Evolutionary conservation across 495 filamentous ascomycete species (phyloP).

Genomic region (Aspergillus carlsbadensis): DNA sequence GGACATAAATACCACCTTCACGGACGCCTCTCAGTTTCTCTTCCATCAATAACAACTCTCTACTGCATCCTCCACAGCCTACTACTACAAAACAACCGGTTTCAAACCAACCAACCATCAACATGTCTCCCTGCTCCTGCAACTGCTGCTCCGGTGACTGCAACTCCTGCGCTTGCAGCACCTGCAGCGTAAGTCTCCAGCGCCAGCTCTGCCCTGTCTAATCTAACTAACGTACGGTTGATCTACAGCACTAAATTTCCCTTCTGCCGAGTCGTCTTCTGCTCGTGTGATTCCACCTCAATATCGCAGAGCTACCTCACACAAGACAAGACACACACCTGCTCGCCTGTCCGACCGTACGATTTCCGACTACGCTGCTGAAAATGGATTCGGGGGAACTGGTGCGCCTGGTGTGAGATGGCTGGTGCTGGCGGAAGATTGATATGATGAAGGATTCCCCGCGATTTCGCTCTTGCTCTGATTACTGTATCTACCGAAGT

Average conservation of each 20-base stretch:
- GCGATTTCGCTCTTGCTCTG: not conserved
- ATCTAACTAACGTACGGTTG: slow-evolving; percentile 4
- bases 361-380: not conserved
- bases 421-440: not conserved
- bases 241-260: slow-evolving; percentile 12
- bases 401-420: not conserved
- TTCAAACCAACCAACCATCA: slow-evolving; percentile 3
- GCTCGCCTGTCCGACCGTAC: not conserved
- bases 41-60: not conserved
- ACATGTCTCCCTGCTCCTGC: slow-evolving; percentile 17
- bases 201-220: not conserved
- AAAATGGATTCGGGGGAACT: not conserved
- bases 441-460: slow-evolving; percentile 2
- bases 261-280: slow-evolving; percentile 6
- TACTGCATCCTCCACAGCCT: not conserved
- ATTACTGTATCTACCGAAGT: not conserved
- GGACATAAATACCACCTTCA: slow-evolving; percentile 9
- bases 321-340: not conserved
- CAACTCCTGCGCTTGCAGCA: slow-evolving; percentile 12
- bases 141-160: slow-evolving; percentile 18
- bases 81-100: not conserved
- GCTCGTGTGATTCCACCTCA: not conserved
- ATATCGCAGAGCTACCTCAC: not conserved
- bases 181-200: slow-evolving; percentile 9
- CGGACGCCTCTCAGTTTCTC: not conserved